These are phyloP conservation scores for Ministeria vibrans DNA, from an alignment of 78 protist genomes.

Conservation along the genomic window DNA sequence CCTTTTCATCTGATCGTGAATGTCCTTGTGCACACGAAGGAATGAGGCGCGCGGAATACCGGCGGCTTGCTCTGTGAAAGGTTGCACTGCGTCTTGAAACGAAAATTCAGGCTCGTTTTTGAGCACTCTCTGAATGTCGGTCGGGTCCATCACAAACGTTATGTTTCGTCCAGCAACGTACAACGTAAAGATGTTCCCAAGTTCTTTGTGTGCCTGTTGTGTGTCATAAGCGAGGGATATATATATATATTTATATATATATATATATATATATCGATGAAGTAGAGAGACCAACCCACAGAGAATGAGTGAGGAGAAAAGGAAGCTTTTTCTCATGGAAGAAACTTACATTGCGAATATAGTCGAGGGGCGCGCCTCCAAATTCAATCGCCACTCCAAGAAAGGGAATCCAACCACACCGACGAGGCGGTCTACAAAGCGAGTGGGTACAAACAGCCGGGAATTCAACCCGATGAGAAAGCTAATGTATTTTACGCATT, in stretches of 20 bases:
- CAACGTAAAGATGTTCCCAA: constrained; percentile 6
- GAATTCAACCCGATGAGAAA: too few species aligned
- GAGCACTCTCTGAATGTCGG: background rate
- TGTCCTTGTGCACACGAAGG: background rate
- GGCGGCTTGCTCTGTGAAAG: background rate
- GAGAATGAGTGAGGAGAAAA: background rate
- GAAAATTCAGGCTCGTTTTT: background rate
- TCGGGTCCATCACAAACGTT: background rate
- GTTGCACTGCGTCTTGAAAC: constrained; percentile 3
- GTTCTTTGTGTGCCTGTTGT: background rate
- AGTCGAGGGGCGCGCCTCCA: background rate
- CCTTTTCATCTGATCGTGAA: constrained; percentile 9
- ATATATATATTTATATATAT: too few species aligned
- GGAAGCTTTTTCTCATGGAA: background rate
- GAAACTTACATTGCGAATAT: background rate
- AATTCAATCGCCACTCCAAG: background rate
- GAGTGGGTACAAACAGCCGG: too few species aligned
- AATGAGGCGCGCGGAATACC: background rate
- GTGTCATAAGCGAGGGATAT: too few species aligned
- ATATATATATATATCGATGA: too few species aligned
- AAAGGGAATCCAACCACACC: too few species aligned
- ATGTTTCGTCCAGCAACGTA: constrained; percentile 7
- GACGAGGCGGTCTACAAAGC: too few species aligned
- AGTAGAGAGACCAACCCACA: background rate
- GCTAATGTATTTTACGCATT: too few species aligned